Conservation (phyloP, 179 eudicot genomes). For the Spergularia azorica region DNA sequence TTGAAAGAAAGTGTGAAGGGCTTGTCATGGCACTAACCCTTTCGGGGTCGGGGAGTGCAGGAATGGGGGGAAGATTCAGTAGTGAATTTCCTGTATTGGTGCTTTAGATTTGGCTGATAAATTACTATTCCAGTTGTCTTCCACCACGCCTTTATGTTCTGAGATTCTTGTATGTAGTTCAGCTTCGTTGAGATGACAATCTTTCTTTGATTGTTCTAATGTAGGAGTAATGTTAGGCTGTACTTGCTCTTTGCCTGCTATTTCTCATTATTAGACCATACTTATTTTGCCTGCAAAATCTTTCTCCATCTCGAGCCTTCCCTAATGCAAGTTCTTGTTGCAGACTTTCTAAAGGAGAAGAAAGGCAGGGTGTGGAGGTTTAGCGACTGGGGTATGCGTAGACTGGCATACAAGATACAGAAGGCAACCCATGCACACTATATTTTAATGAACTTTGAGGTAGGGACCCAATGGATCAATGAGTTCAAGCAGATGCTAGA, state of each 20-base stretch:
- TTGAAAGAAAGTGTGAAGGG: no score
- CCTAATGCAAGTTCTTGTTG: constrained; percentile 12
- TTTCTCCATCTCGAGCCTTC: background rate
- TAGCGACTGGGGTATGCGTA: constrained; percentile 94
- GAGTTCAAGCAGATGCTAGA: constrained; percentile 83
- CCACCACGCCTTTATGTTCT: no score
- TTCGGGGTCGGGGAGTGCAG: no score
- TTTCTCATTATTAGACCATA: background rate
- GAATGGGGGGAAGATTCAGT: no score
- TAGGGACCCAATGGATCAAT: constrained; percentile 72
- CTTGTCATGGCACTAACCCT: no score
- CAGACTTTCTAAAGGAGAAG: constrained; percentile 81
- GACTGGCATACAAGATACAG: constrained; percentile 83
- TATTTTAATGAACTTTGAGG: constrained; percentile 82
- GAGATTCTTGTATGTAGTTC: no score
- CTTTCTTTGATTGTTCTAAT: background rate
- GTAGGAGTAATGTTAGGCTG: background rate
- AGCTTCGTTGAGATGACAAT: no score
- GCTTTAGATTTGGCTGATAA: no score
- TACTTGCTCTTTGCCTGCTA: background rate
- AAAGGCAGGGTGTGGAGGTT: constrained; percentile 92
- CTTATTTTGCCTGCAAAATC: background rate
- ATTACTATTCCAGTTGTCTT: no score
- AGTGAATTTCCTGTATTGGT: no score
- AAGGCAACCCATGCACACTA: constrained; percentile 89